These are phyloP conservation scores for Creolimax fragrantissima DNA, from an alignment of 78 protist species.

Conservation along the genomic window DNA sequence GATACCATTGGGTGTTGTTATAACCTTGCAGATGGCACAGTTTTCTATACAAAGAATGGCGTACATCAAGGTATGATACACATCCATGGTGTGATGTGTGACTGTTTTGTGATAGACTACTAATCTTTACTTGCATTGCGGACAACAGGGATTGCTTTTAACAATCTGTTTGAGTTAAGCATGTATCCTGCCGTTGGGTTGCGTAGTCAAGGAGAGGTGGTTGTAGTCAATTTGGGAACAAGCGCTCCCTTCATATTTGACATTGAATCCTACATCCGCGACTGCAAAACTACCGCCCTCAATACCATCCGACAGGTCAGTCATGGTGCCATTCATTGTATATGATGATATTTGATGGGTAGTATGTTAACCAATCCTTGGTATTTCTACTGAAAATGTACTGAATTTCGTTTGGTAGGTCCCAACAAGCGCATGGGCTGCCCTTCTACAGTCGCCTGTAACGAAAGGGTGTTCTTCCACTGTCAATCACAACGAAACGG, in stretches of 20 bases:
- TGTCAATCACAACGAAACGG: no score
- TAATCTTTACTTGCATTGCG: background rate
- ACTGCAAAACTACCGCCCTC: slow-evolving; percentile 30
- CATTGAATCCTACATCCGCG: slow-evolving; percentile 24
- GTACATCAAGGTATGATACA: slow-evolving; percentile 31
- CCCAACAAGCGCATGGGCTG: no score
- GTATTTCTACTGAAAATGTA: no score
- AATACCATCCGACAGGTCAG: background rate
- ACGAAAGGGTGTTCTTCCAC: no score
- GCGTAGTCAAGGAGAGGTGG: slow-evolving; percentile 45
- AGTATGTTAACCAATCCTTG: no score
- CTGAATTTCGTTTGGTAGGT: no score
- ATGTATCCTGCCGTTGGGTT: slow-evolving; percentile 58
- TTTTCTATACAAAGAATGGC: slow-evolving; percentile 67
- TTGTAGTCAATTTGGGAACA: slow-evolving; percentile 64
- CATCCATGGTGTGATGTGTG: background rate
- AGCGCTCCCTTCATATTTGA: slow-evolving; percentile 45
- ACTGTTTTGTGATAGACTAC: background rate
- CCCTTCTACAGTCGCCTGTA: no score
- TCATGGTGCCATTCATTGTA: no score
- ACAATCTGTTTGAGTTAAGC: background rate
- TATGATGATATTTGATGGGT: no score
- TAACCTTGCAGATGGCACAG: slow-evolving; percentile 42
- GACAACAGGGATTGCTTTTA: background rate
- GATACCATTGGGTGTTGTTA: slow-evolving; percentile 58